Conservation (phyloP, 805 yeast species). For the Candida saitoana region DNA sequence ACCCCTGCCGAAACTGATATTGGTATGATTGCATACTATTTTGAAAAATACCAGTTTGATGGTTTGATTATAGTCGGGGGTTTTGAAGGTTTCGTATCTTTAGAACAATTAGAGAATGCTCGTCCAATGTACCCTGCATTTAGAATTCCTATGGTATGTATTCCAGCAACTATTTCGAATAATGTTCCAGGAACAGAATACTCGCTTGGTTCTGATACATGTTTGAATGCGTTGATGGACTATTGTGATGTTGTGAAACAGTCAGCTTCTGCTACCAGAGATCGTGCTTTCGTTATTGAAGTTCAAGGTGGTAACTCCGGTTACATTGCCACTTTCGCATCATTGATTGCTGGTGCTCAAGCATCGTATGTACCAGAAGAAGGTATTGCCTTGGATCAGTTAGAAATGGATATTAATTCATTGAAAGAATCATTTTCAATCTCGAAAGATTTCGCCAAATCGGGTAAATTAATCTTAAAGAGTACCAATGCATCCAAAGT, state of each 20-base stretch:
- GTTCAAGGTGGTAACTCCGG: constrained; percentile 99
- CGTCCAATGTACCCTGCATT: constrained; percentile 81
- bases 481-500: constrained; percentile 80
- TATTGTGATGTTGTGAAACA: constrained; percentile 96
- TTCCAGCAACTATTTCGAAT: constrained; percentile 95
- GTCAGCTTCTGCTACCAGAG: constrained; percentile 90
- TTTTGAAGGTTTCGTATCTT: constrained; percentile 88
- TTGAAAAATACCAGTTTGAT: constrained; percentile 83
- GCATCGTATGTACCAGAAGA: constrained; percentile 90
- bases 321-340: constrained; percentile 81
- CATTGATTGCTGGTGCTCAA: constrained; percentile 85
- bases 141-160: constrained; percentile 87
- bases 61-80: constrained; percentile 94
- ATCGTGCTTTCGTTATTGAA: constrained; percentile 92
- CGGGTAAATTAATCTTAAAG: constrained; percentile 83
- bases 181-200: constrained; percentile 99
- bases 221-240: constrained; percentile 82
- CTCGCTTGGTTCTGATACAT: constrained; percentile 92
- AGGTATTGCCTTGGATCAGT: constrained; percentile 60
- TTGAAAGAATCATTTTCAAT: constrained; percentile 63
- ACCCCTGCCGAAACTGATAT: constrained; percentile 74
- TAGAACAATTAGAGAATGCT: constrained; percentile 76
- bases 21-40: constrained; percentile 88
- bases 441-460: constrained; percentile 75
- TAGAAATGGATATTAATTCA: constrained; percentile 71